Percentiles rank a stretch among this genome's conserved stretches.
Conservation (phyloP, 2,329 filamentous ascomycete genomes). For the Chaetomiaceae sp. region DNA sequence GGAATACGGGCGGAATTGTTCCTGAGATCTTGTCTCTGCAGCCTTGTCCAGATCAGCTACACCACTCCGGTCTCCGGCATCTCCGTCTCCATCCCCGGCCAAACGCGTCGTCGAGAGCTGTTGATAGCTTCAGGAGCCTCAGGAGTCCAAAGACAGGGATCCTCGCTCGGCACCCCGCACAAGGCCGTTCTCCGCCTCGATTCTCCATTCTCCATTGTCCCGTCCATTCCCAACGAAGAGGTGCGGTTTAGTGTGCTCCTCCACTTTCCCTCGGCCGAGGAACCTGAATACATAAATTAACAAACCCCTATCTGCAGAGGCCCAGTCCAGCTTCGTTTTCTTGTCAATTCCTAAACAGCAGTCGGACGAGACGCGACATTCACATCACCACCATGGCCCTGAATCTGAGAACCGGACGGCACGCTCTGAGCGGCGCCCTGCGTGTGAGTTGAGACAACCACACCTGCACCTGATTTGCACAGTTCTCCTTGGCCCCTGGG, state of each 20-base stretch:
- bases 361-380: not conserved
- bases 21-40: not conserved
- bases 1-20: not conserved
- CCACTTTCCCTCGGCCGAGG: conserved; percentile 8
- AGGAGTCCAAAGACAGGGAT: too few species aligned
- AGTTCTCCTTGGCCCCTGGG: too few species aligned
- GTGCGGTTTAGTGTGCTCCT: too few species aligned
- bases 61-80: too few species aligned
- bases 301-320: not conserved
- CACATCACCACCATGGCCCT: conserved; percentile 47
- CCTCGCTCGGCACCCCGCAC: conserved; percentile 16
- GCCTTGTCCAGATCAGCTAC: not conserved
- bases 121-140: too few species aligned
- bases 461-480: too few species aligned
- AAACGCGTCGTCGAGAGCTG: too few species aligned
- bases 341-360: not conserved
- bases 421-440: conserved; percentile 58
- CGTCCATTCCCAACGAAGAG: too few species aligned
- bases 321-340: not conserved
- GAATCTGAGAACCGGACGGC: conserved; percentile 56
- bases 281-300: conserved; percentile 1
- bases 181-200: too few species aligned
- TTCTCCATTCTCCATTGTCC: conserved; percentile 1
- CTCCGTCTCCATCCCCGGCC: too few species aligned
- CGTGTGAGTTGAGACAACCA: conserved; percentile 58